phyloP scores from a whole-genome alignment of 176 grass and related monocot genomes.

The Aechmea fasciata region DNA sequence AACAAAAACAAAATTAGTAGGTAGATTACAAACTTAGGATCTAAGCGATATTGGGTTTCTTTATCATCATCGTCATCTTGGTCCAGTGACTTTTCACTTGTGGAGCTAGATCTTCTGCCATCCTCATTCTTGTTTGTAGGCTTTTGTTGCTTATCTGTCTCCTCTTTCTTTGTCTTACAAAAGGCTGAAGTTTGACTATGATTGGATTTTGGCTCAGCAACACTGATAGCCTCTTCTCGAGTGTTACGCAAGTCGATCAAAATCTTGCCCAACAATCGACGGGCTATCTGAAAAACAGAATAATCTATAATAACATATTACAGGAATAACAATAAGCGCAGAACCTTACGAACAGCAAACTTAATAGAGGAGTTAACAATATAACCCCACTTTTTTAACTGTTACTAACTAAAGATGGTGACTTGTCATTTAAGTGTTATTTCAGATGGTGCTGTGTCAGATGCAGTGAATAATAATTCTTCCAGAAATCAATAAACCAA shows the following conservation, averaged over 20 bases:
- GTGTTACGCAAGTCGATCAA: conserved; percentile 91
- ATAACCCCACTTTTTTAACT: too few species aligned
- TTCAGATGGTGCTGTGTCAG: too few species aligned
- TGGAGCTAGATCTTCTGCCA: conserved; percentile 31
- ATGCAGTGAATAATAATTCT: neutral
- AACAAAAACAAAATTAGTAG: conserved; percentile 5
- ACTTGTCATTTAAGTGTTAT: neutral
- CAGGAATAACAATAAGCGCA: neutral
- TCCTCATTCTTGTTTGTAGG: conserved; percentile 31
- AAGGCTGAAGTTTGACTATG: conserved; percentile 27
- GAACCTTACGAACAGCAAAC: neutral
- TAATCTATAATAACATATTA: conserved; percentile 12
- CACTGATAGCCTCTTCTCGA: conserved; percentile 60
- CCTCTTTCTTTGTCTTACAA: conserved; percentile 40
- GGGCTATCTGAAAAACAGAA: conserved; percentile 58
- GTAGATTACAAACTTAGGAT: conserved; percentile 65
- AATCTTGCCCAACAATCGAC: conserved; percentile 84
- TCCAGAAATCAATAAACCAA: neutral
- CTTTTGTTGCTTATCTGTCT: conserved; percentile 28
- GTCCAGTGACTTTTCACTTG: conserved; percentile 39
- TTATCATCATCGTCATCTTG: conserved; percentile 60
- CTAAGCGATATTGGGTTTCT: conserved; percentile 96
- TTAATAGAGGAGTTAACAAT: too few species aligned
- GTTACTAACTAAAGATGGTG: too few species aligned
- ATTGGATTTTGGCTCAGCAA: conserved; percentile 39